Evolutionary conservation across 83 land plant genomes (phyloP).

Genomic region (Isoetes engelmannii): DNA sequence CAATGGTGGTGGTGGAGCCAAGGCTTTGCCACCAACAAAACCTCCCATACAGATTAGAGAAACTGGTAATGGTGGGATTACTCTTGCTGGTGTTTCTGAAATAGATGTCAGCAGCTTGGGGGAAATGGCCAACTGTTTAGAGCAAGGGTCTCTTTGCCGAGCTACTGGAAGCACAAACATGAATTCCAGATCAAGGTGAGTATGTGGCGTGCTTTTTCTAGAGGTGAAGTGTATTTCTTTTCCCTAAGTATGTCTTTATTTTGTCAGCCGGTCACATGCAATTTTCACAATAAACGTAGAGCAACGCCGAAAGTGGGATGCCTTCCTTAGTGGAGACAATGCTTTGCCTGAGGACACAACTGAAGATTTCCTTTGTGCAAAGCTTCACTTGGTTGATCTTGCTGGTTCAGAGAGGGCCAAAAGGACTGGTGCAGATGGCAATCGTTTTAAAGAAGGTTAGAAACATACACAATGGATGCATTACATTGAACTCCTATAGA

Average conservation of each 20-base stretch:
- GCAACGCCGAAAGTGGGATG: slow-evolving; percentile 9
- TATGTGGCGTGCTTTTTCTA: neutral
- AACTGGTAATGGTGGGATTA: slow-evolving; percentile 85
- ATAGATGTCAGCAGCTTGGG: slow-evolving; percentile 65
- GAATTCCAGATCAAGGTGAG: slow-evolving; percentile 33
- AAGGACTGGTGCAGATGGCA: slow-evolving; percentile 9
- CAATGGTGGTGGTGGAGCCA: slow-evolving; percentile 27
- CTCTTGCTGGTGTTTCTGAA: slow-evolving; percentile 90
- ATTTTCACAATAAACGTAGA: slow-evolving; percentile 6
- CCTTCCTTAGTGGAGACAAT: slow-evolving; percentile 4
- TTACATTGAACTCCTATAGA: neutral
- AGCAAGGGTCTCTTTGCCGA: slow-evolving; percentile 81
- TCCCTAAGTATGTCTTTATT: neutral
- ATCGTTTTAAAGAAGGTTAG: slow-evolving; percentile 5
- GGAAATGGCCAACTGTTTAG: slow-evolving; percentile 80
- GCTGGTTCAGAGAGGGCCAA: slow-evolving; percentile 11
- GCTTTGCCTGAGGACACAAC: slow-evolving; percentile 6
- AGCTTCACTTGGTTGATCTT: slow-evolving; percentile 11
- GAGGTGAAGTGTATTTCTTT: neutral
- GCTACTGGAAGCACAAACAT: slow-evolving; percentile 77
- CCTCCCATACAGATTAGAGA: slow-evolving; percentile 94
- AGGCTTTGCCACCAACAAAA: slow-evolving; percentile 36
- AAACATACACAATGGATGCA: neutral
- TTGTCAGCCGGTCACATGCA: slow-evolving; percentile 2
- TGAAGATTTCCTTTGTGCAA: slow-evolving; percentile 9